Evolutionary conservation across 73 alveolate genomes (phyloP).

Genomic region (Urostyla sp.): DNA sequence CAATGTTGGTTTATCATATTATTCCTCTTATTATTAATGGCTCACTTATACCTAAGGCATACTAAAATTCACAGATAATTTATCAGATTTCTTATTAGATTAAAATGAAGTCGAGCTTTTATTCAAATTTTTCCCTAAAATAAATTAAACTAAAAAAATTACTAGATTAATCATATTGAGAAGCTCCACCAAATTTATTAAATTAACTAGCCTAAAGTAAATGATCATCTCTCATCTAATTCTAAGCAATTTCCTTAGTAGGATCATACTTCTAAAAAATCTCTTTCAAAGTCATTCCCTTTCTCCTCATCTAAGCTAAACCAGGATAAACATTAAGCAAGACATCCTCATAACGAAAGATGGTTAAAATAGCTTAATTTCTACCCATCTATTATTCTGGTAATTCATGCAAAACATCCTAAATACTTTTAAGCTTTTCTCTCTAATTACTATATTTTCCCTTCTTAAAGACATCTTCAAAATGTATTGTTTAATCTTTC

Average conservation of each 20-base stretch:
- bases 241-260: slow-evolving; percentile 12
- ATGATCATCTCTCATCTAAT: no score
- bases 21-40: neutral
- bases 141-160: no score
- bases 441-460: slow-evolving; percentile 18
- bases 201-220: no score
- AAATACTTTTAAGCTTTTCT: slow-evolving; percentile 4
- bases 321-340: slow-evolving; percentile 60
- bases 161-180: no score
- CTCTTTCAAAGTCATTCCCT: slow-evolving; percentile 68
- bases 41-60: no score
- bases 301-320: slow-evolving; percentile 55
- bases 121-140: no score
- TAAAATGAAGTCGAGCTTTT: no score
- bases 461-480: neutral
- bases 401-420: neutral
- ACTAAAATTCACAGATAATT: no score
- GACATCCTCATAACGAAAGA: slow-evolving; percentile 68
- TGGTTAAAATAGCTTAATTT: no score
- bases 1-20: slow-evolving; percentile 65
- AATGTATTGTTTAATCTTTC: no score
- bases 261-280: slow-evolving; percentile 66
- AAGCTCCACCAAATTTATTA: no score
- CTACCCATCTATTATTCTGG: slow-evolving; percentile 41
- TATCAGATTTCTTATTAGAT: no score